Percentiles rank a stretch among this genome's conserved stretches.
These are phyloP conservation scores for Neurospora sublineolata DNA, from an alignment of 495 filamentous ascomycete species.

Conservation along the genomic window DNA sequence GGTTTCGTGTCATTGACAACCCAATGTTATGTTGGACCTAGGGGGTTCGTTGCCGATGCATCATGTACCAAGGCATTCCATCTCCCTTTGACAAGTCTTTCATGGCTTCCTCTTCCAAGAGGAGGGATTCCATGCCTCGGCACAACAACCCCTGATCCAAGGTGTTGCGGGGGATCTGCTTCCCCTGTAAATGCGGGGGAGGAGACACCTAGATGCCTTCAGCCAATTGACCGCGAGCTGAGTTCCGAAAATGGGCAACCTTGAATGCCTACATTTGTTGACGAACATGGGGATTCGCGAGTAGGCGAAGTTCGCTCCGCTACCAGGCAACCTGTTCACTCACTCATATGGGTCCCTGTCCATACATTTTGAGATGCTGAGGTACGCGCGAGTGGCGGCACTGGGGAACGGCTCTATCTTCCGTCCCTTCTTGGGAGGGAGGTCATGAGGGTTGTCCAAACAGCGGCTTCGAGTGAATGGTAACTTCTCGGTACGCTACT, in stretches of 20 bases:
- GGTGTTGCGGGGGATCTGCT: slow-evolving; percentile 7
- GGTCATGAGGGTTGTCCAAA: background rate
- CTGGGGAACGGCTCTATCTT: background rate
- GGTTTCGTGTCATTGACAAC: background rate
- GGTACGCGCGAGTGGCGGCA: background rate
- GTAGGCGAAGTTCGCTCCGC: background rate
- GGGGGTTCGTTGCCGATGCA: background rate
- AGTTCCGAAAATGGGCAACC: background rate
- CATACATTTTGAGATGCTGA: background rate
- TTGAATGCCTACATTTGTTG: background rate
- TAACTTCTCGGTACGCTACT: background rate
- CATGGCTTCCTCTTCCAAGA: background rate
- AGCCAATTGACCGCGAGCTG: slow-evolving; percentile 4
- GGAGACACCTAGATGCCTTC: background rate
- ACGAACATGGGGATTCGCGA: background rate
- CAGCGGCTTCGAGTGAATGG: background rate
- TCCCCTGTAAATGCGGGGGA: slow-evolving; percentile 11
- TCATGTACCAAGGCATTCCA: background rate
- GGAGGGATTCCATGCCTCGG: slow-evolving; percentile 6
- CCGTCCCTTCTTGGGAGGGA: background rate
- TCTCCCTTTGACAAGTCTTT: background rate
- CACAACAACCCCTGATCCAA: background rate
- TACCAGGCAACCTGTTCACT: background rate
- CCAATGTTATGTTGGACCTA: background rate
- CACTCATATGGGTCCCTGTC: background rate